Percentiles rank a stretch among this genome's conserved stretches.
phyloP scores from a whole-genome alignment of 176 grass and related monocot species.

The bread wheat (Triticum aestivum) region IWGSC_CS_RefSeq_v2.1 NC_057802.1:86963494-86963993 shows the following conservation, averaged over 20 bases:
- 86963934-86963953: conserved; percentile 39
- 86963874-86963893: conserved; percentile 62
- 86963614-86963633: conserved; percentile 36
- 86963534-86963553: conserved; percentile 51
- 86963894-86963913: conserved; percentile 84
- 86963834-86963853: conserved; percentile 41
- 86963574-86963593: conserved; percentile 51
- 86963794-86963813: conserved; percentile 36
- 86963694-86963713: conserved; percentile 35
- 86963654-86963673: conserved; percentile 5
- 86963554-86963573: conserved; percentile 51
- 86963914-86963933: conserved; percentile 62
- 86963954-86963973: conserved; percentile 33
- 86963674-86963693: conserved; percentile 44
- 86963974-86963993: conserved; percentile 43
- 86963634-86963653: conserved; percentile 36
- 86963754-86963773: conserved; percentile 77
- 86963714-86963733: conserved; percentile 42
- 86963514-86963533: conserved; percentile 35
- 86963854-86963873: conserved; percentile 47
- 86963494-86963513: conserved; percentile 30
- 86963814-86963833: conserved; percentile 40
- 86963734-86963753: conserved; percentile 56
- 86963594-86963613: conserved; percentile 56
- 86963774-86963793: conserved; percentile 42